Conservation (phyloP, 768 basidiomycete genomes). For the Imleria badia region DNA sequence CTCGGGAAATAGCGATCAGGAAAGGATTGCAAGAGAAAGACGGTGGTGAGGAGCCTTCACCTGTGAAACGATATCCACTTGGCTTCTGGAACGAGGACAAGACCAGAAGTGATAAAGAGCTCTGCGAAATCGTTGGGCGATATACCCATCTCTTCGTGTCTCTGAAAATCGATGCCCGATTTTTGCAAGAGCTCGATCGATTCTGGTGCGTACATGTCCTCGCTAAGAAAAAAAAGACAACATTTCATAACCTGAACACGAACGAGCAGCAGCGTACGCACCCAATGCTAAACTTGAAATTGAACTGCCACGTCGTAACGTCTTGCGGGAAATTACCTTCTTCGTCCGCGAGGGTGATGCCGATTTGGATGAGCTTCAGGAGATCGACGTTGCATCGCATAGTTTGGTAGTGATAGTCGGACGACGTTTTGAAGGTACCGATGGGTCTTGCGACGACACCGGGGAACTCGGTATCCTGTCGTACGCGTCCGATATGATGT, state of each 20-base stretch:
- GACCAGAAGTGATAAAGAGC: constrained; percentile 92
- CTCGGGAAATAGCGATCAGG: background rate
- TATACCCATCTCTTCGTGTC: constrained; percentile 92
- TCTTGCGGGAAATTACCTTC: constrained; percentile 90
- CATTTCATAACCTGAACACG: background rate
- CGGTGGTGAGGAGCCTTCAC: constrained; percentile 43
- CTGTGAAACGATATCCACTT: constrained; percentile 99
- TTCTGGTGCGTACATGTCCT: constrained; percentile 99
- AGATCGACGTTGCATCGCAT: constrained; percentile 99
- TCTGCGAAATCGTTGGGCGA: constrained; percentile 94
- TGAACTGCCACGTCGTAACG: constrained; percentile 98
- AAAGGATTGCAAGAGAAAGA: background rate
- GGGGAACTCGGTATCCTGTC: constrained; percentile 97
- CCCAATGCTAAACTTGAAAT: constrained; percentile 92
- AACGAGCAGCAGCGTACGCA: constrained; percentile 39
- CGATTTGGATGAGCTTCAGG: constrained; percentile 96
- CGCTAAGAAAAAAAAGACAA: constrained; percentile 46
- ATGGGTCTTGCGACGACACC: constrained; percentile 98
- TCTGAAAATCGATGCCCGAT: constrained; percentile 93
- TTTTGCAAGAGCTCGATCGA: constrained; percentile 93
- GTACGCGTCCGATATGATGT: constrained; percentile 1
- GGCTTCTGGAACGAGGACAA: constrained; percentile 85
- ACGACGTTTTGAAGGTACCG: constrained; percentile 92
- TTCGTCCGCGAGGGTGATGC: constrained; percentile 92
- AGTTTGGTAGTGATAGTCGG: constrained; percentile 99